Evolutionary conservation across 345 rosid genomes (phyloP), one percentile per base, ranked within the genome.

Genomic region (Hypericum androsaemum): DNA sequence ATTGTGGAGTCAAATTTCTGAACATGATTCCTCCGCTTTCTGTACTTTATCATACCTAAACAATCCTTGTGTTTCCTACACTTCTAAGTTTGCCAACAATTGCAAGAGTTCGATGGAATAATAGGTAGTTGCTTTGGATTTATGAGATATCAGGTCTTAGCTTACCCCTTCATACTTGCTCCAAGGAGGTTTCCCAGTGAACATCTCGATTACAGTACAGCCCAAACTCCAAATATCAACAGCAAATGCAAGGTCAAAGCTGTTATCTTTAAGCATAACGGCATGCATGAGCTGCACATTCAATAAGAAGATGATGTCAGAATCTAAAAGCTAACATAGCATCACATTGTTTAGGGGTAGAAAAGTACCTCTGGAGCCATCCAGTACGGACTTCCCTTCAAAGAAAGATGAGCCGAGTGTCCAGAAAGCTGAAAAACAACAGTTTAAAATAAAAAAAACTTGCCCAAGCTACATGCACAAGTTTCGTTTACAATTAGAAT

Each of bases 161-260:
- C 84, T 76, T 73, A 92, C 98, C 84, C 98, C 98, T 69, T 92
- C 96, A 58, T 64, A 83, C 60, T 81, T 89, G 16, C 96, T 80
- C 98, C 98, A 92, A 49, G 98, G 98, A 64, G 98, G 96, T 61
- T 81, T 84, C 53, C 98, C 98, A 5, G 95, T 92, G 44, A 78
- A 74, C 98, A 92, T 92, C 74, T 92, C 98, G 13, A 92, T 83
- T 56, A 92, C 74, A 13, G 96, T 92, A 60, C 96, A 88, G 12
- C 98, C 98, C 78, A 92, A 82, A 69, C 96, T 92, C 98, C 98
- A 92, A 58, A 92, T 92, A 71, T 92, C 98, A 58, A 92, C 81
- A 43, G 96, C 98, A 63, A 85, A 71, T 45, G 98, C 98, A 12
- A 74, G 84, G 53, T 85, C 94, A 2, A 96, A 78, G 57, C 63